Base-by-base conservation (phyloP, 768 basidiomycete genomes). In the Suillus discolor region DNA sequence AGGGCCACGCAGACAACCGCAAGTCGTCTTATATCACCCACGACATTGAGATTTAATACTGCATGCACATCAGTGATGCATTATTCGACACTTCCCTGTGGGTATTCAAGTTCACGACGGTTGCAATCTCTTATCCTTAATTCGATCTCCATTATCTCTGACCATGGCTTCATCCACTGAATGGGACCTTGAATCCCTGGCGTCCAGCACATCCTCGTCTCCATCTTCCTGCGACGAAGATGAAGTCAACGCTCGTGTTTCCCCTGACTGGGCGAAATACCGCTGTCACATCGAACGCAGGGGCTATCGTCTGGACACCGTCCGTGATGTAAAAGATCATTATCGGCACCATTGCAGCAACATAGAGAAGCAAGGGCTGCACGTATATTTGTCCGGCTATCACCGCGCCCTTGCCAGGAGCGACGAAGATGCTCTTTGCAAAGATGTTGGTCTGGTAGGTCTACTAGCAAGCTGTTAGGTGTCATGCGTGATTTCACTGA, bases 91-190 rank as follows among this genome's bases (percentile, higher is more conserved):
- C 41, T 65, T 54, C 25, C 23, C 55, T 44, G 64, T 45, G 66
- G 47, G 60, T 75, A 69, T 69, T 67, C 69, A 42, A 68, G 31
- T 31, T 31, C 31, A 31, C 6, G 64, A 38, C 49, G 23, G 55
- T 31, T 34, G 4, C 53, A 36, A 66, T 66, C 53, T 44, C 60
- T 62, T 39, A 36, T 44, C 59, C 25, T 60, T 61, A 42, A 34
- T 8, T 41, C 6, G 42, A 34, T n/a, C 25, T 60, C 39, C 88
- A 77, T 91, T 91, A 31, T 84, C 79, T 84, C 79, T 74, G 85
- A 87, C 11, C 60, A 90, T 87, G 70, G 86, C 90, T 76, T 91
- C 89, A 73, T 93, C 92, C 86, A 86, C 89, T 28, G 71, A 73
- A 2, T 72, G 66, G 71, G 70, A 75, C 2, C 60, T 62, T 38